Percentiles rank a stretch among this genome's conserved stretches.
phyloP scores from a whole-genome alignment of 129 eudicot genomes.

The Artemisia annua region DNA sequence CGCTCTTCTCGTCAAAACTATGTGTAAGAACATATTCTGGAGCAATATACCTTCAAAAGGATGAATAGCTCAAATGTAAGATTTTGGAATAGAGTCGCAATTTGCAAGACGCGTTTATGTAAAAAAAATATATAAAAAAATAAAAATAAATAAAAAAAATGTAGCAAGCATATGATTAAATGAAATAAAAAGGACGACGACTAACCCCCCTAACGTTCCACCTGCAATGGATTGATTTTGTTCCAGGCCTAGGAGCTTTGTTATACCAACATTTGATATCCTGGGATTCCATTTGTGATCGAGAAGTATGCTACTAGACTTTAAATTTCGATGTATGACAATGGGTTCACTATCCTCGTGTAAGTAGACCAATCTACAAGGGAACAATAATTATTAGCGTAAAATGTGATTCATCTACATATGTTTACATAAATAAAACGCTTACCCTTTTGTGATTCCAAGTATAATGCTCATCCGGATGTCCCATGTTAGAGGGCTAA shows the following conservation, averaged over 20 bases:
- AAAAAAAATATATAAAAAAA: too few species aligned
- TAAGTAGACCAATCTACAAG: slow-evolving; percentile 50
- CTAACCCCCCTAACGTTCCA: slow-evolving; percentile 58
- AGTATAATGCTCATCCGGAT: slow-evolving; percentile 43
- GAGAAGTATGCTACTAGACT: slow-evolving; percentile 51
- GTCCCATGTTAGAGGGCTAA: slow-evolving; percentile 51
- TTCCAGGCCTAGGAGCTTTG: slow-evolving; percentile 33
- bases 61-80: too few species aligned
- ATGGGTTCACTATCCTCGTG: slow-evolving; percentile 53
- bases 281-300: slow-evolving; percentile 69
- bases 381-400: background rate
- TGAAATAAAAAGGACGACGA: background rate
- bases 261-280: slow-evolving; percentile 41
- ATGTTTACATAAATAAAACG: background rate
- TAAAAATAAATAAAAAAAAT: too few species aligned
- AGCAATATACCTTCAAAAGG: slow-evolving; percentile 38
- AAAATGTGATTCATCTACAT: background rate
- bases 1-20: slow-evolving; percentile 35
- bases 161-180: background rate
- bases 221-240: background rate
- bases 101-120: too few species aligned
- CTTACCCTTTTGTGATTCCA: slow-evolving; percentile 55
- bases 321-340: slow-evolving; percentile 38
- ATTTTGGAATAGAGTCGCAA: too few species aligned
- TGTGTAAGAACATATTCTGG: slow-evolving; percentile 42